phyloP scores from a whole-genome alignment of 2,329 filamentous ascomycete species.

The Colletotrichum sp. region DNA sequence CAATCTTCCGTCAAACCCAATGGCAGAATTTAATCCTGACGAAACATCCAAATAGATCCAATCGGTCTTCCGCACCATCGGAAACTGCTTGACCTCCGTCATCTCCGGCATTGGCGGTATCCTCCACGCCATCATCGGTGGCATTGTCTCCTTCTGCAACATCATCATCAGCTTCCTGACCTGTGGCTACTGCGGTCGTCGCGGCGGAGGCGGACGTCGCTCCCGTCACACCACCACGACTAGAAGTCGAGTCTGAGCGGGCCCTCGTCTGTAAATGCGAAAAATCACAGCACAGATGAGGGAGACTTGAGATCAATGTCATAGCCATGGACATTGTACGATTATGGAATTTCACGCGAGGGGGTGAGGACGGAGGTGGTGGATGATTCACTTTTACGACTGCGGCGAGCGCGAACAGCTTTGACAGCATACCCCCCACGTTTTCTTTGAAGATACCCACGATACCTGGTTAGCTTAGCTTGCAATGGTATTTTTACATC shows the following conservation, averaged over 20 bases:
- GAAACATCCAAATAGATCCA: slow-evolving; percentile 49
- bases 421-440: background rate
- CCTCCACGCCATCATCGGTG: slow-evolving; percentile 70
- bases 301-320: background rate
- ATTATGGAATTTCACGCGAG: background rate
- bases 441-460: slow-evolving; percentile 16
- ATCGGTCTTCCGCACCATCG: slow-evolving; percentile 67
- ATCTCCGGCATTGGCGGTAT: slow-evolving; percentile 70
- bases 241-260: slow-evolving; percentile 34
- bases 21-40: slow-evolving; percentile 2
- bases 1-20: slow-evolving; percentile 6
- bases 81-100: slow-evolving; percentile 70
- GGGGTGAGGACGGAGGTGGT: background rate
- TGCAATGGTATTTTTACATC: slow-evolving; percentile 10
- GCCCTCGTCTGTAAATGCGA: background rate
- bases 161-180: slow-evolving; percentile 72
- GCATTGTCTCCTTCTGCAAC: slow-evolving; percentile 67
- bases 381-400: background rate
- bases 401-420: background rate
- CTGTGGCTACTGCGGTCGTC: slow-evolving; percentile 50
- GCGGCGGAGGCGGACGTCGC: slow-evolving; percentile 30
- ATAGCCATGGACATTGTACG: background rate
- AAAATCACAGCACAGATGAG: background rate
- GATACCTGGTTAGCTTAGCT: slow-evolving; percentile 12
- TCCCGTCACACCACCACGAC: slow-evolving; percentile 31